These are phyloP conservation scores for Aureobasidium sp. DNA, from an alignment of 2,329 filamentous ascomycete species.

Conservation along the genomic window DNA sequence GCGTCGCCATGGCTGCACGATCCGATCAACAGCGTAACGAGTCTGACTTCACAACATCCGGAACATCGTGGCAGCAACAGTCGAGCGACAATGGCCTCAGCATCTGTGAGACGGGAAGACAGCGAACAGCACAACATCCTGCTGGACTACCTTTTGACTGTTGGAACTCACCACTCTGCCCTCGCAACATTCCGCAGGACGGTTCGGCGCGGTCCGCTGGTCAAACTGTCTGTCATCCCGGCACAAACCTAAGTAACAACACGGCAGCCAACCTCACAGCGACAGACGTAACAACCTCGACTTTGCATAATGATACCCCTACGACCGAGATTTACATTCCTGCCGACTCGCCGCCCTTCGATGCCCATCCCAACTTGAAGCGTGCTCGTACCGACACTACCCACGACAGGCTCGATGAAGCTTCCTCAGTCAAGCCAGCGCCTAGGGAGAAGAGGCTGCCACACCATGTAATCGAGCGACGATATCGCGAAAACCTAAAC, in stretches of 20 bases:
- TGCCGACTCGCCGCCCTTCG: conserved; percentile 17
- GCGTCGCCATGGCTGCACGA: conserved; percentile 13
- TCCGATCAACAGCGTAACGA: background rate
- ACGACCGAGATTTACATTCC: conserved; percentile 15
- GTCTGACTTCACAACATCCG: conserved; percentile 15
- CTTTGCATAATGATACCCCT: conserved; percentile 3
- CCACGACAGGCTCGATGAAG: background rate
- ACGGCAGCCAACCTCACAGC: background rate
- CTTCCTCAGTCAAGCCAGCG: conserved; percentile 2
- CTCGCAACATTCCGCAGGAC: conserved; percentile 21
- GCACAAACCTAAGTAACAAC: conserved; percentile 16
- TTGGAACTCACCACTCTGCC: conserved; percentile 24
- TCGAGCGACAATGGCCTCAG: background rate
- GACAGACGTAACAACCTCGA: background rate
- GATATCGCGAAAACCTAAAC: conserved; percentile 53
- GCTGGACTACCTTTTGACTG: conserved; percentile 22
- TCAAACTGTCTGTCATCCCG: conserved; percentile 19
- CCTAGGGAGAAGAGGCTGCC: conserved; percentile 19
- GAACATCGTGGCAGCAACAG: conserved; percentile 4
- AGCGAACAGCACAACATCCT: conserved; percentile 13
- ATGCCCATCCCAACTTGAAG: conserved; percentile 16
- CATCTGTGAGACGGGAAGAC: conserved; percentile 16
- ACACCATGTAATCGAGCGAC: conserved; percentile 52
- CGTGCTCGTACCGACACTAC: conserved; percentile 16
- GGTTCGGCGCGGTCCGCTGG: conserved; percentile 19